Percentiles rank a stretch among this genome's conserved stretches.
Conservation (phyloP, 2,329 filamentous ascomycete genomes). For the Paracorniculantispora psalliotae region DNA sequence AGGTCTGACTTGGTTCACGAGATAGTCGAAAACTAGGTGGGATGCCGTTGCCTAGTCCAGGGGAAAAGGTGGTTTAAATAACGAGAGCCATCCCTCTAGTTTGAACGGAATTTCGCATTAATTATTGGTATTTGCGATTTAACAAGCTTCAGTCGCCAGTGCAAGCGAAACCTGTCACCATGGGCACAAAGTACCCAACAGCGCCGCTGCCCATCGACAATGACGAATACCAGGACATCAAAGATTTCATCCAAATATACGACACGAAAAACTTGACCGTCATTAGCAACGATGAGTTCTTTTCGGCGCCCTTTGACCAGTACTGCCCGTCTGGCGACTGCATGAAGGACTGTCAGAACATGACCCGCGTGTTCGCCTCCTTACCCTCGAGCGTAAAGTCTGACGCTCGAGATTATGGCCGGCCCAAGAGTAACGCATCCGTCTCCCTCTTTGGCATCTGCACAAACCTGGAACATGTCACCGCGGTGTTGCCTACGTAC, state of each 20-base stretch:
- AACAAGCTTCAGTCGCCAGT: background rate
- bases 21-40: background rate
- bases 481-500: background rate
- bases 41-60: background rate
- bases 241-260: background rate
- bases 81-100: background rate
- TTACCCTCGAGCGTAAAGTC: background rate
- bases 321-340: background rate
- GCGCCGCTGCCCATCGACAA: background rate
- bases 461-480: background rate
- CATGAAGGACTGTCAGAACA: background rate
- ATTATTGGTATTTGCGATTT: background rate
- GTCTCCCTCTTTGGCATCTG: background rate
- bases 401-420: background rate
- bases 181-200: background rate
- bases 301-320: background rate
- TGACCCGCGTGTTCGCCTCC: constrained; percentile 1
- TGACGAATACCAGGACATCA: background rate
- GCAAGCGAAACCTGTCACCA: background rate
- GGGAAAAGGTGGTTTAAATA: background rate
- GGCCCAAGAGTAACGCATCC: background rate
- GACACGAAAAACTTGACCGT: background rate
- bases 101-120: no score
- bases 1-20: background rate
- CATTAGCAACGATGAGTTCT: background rate